These are phyloP conservation scores for Globisporangium nagaii DNA, from an alignment of 352 stramenopile species.

Conservation along the genomic window DNA sequence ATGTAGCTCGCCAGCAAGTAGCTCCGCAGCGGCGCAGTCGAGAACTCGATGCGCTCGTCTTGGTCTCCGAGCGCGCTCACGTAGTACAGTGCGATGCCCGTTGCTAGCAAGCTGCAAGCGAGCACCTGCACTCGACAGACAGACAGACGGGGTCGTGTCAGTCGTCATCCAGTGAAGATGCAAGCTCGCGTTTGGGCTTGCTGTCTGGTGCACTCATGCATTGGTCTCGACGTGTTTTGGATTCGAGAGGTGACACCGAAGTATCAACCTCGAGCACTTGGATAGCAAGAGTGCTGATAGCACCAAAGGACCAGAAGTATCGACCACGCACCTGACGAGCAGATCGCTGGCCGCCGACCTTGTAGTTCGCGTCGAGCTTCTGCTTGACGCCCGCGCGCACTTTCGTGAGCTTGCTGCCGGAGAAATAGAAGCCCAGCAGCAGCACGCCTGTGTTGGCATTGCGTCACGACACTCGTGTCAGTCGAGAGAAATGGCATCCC, in stretches of 20 bases:
- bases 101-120: slow-evolving; percentile 67
- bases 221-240: too few species aligned
- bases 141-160: too few species aligned
- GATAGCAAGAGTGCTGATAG: too few species aligned
- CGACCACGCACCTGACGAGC: slow-evolving; percentile 29
- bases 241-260: too few species aligned
- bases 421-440: slow-evolving; percentile 84
- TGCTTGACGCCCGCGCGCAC: slow-evolving; percentile 51
- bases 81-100: slow-evolving; percentile 56
- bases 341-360: slow-evolving; percentile 70
- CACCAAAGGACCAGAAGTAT: neutral
- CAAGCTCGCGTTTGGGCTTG: too few species aligned
- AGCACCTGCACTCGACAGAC: slow-evolving; percentile 70
- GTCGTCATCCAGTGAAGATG: too few species aligned
- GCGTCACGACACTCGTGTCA: slow-evolving; percentile 2
- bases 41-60: slow-evolving; percentile 35
- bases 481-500: too few species aligned
- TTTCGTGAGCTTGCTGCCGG: slow-evolving; percentile 82
- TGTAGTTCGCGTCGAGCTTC: slow-evolving; percentile 68
- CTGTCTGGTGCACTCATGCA: too few species aligned
- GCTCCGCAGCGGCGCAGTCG: slow-evolving; percentile 21
- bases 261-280: neutral
- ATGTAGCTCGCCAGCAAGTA: slow-evolving; percentile 77
- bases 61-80: slow-evolving; percentile 32
- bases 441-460: slow-evolving; percentile 39